These are phyloP conservation scores for Balamuthia mandrillaris DNA, from an alignment of 208 protist species.

Conservation along the genomic window DNA sequence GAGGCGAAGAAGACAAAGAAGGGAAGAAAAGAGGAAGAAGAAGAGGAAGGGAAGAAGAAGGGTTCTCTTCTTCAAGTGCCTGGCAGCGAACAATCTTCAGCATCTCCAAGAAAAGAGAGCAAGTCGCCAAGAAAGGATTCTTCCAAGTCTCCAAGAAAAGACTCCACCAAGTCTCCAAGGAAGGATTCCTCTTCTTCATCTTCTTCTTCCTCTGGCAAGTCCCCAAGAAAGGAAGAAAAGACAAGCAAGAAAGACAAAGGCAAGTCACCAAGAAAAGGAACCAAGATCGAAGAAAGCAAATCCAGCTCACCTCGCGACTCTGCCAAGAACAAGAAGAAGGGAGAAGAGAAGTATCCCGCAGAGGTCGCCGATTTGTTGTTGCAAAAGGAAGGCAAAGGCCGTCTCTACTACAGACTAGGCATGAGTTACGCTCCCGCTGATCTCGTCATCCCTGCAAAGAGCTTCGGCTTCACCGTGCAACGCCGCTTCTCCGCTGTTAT, in stretches of 20 bases:
- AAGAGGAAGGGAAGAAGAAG: no score
- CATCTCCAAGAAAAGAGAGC: no score
- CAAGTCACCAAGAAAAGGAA: not conserved
- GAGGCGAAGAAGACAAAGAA: no score
- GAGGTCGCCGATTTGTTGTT: conserved; percentile 28
- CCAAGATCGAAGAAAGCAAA: not conserved
- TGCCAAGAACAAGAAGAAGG: not conserved
- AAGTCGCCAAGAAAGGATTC: no score
- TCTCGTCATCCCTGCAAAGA: not conserved
- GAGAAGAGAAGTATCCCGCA: no score
- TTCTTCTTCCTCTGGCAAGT: no score
- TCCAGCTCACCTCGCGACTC: not conserved
- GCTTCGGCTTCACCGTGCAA: not conserved
- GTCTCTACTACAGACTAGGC: conserved; percentile 37
- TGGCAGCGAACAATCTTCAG: no score
- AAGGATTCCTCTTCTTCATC: no score
- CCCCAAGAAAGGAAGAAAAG: not conserved
- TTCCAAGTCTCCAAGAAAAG: no score
- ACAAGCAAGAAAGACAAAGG: not conserved
- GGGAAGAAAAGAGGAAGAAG: no score
- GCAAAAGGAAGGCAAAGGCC: conserved; percentile 34
- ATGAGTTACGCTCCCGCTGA: not conserved
- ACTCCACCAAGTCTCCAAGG: no score
- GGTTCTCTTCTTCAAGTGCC: no score
- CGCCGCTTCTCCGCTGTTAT: not conserved